Evolutionary conservation across 164 flowering plant genomes (phyloP), one percentile per base, ranked within the genome.

Genomic region (Nymphaea colorata): DNA sequence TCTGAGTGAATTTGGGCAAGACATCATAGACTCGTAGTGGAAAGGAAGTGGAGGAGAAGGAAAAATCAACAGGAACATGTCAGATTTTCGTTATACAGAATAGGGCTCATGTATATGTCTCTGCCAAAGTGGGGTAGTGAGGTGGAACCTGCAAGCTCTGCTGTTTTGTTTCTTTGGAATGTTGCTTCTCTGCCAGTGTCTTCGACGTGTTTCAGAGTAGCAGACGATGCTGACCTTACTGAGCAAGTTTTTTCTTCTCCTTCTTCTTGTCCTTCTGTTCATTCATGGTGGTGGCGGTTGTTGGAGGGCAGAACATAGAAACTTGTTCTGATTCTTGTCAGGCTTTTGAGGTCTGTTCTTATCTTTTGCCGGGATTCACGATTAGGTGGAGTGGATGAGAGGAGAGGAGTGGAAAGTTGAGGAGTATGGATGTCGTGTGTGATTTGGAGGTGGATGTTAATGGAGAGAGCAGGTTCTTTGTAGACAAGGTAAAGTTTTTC

Each of bases 371-470:
- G 55, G 5, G 4, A 47, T 47, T 47, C 12, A 12, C 11, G 55
- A 47, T 47, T 47, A 12, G 55, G 55, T 47, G 55, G 7, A 47
- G 55, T 47, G 55, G 55, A 12, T 47, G 12, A 47, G 55, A 47
- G 12, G 55, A 47, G 55, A 47, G 64, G 64, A 5, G 10, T 64
- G 7, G 42, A 3, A 6, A 17, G 15, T 57, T 41, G 41, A 44
- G 59, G 2, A 25, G 53, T 10, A 72, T 72, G 79, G 74, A 66
- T 64, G 14, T 59, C 12, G 61, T 45, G 53, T 76, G 82, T 71
- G 70, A 74, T 69, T 81, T 85, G 73, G 75, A 81, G 75, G 84
- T 83, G 8, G 88, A 82, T 68, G 85, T 85, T 60, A 82, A 83
- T 78, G 87, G 87, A 6, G 70, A 83, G 71, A 77, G 77, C 66